phyloP scores from a whole-genome alignment of 495 filamentous ascomycete genomes.

The Annulohypoxylon stygium region DNA sequence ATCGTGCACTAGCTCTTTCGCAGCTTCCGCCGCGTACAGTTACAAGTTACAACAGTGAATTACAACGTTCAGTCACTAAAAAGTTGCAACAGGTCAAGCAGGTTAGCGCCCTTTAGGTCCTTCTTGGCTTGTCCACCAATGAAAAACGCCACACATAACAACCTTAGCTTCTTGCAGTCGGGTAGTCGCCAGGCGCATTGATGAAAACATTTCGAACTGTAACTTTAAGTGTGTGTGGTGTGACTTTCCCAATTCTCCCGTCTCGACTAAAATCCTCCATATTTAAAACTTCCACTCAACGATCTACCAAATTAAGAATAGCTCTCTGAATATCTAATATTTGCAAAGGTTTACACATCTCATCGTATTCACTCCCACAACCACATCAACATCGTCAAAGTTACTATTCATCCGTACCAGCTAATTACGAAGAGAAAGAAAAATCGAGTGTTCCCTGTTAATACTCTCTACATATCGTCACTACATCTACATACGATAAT shows the following conservation, averaged over 20 bases:
- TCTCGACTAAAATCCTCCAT: constrained; percentile 23
- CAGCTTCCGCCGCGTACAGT: constrained; percentile 18
- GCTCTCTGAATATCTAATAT: constrained; percentile 14
- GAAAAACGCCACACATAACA: constrained; percentile 32
- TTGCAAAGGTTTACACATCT: background rate
- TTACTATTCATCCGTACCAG: constrained; percentile 20
- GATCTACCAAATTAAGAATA: background rate
- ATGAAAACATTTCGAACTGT: constrained; percentile 42
- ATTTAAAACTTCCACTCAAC: constrained; percentile 16
- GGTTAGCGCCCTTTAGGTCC: constrained; percentile 29
- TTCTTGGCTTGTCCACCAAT: constrained; percentile 24
- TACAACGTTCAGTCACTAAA: constrained; percentile 10
- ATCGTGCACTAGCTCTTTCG: constrained; percentile 27
- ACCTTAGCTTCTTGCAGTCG: constrained; percentile 31
- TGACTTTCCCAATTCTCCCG: constrained; percentile 39
- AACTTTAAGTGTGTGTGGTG: constrained; percentile 36
- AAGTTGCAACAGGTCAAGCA: background rate
- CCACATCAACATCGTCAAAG: background rate
- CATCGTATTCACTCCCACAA: background rate
- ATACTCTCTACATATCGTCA: constrained; percentile 13
- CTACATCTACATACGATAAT: constrained; percentile 15
- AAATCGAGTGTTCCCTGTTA: background rate
- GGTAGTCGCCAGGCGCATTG: constrained; percentile 38
- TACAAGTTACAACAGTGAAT: background rate
- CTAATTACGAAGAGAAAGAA: constrained; percentile 6